Evolutionary conservation across 75 land plant species (phyloP), one percentile per base, ranked within the genome.

Genomic region (Pseudotsuga menziesii): DNA sequence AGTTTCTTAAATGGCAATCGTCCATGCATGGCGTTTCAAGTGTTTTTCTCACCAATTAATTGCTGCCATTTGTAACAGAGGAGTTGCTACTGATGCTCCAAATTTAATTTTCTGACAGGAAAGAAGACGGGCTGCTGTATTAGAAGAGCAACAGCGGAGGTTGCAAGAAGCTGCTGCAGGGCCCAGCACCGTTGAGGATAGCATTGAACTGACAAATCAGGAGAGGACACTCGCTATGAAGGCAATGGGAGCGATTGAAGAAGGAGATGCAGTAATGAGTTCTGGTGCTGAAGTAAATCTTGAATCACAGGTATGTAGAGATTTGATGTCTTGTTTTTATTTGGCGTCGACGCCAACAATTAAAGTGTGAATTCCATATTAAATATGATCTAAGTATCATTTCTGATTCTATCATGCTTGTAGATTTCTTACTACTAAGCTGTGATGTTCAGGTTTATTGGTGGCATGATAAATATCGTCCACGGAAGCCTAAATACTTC

Each of bases 381-480:
- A 55, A 76, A 61, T 26, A 76, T 27, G 4, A 27, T 75, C 4
- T 14, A 12, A 4, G 61, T 11, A 19, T 69, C 39, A 39, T 39
- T 69, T 41, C 35, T 73, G 13, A 56, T 54, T 54, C 27, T 54
- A 23, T 73, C 14, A 73, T 73, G 58, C 20, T n/a, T 54, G 54
- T 69, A 69, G n/a, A 29, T 41, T n/a, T 69, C 29, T 73, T 55
- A 73, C 58, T 54, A 25, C 75, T 56, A 57, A 54, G 52, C 14
- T 26, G 2, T 61, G 57, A 23, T 66, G 14, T 79, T 74, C 82
- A 92, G 95, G 99, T 94, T 1, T 97, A 95, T 78, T 97, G 99
- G 99, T 97, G 99, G 99, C 99, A 97, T 80, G 99, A 97, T 76
- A 97, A 97, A 72, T 97, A 97, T 72, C 89, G 96, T 5, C 99